Percentiles rank a stretch among this genome's conserved stretches.
Conservation (phyloP, 2,329 filamentous ascomycete species). For the Remersonia thermophila region DNA sequence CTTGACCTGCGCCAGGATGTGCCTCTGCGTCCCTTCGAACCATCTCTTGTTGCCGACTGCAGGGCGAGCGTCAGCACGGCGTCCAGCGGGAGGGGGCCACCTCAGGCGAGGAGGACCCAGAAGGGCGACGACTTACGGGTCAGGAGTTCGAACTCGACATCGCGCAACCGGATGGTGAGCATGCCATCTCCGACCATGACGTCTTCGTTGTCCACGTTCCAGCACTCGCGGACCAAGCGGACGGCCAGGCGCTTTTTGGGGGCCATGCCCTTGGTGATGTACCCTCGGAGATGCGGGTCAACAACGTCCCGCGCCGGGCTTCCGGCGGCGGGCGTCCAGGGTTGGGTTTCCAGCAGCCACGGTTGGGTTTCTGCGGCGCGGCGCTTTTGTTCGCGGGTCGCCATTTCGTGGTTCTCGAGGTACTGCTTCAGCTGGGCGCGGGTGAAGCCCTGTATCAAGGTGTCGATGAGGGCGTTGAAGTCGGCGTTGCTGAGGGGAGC, state of each 20-base stretch:
- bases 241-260: constrained; percentile 31
- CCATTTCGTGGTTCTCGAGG: constrained; percentile 13
- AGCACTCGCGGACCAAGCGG: constrained; percentile 35
- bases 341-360: constrained; percentile 7
- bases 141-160: constrained; percentile 32
- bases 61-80: no score
- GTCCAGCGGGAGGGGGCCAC: constrained; percentile 2
- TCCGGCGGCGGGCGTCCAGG: constrained; percentile 29
- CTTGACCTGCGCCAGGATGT: constrained; percentile 23
- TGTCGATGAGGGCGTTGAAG: constrained; percentile 29
- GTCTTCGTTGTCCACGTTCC: constrained; percentile 38
- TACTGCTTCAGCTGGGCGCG: constrained; percentile 33
- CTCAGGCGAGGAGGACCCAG: not conserved
- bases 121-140: constrained; percentile 26
- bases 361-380: constrained; percentile 4
- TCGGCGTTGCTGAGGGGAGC: constrained; percentile 26
- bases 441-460: constrained; percentile 35
- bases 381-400: not conserved
- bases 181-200: constrained; percentile 31
- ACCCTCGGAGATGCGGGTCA: constrained; percentile 19
- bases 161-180: constrained; percentile 27
- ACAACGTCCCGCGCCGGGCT: constrained; percentile 10
- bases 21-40: constrained; percentile 21
- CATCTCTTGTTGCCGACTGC: constrained; percentile 26
- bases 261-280: constrained; percentile 18